Evolutionary conservation across 306 rosid genomes (phyloP), one percentile per base, ranked within the genome.

Genomic region (Carpinus viminea): DNA sequence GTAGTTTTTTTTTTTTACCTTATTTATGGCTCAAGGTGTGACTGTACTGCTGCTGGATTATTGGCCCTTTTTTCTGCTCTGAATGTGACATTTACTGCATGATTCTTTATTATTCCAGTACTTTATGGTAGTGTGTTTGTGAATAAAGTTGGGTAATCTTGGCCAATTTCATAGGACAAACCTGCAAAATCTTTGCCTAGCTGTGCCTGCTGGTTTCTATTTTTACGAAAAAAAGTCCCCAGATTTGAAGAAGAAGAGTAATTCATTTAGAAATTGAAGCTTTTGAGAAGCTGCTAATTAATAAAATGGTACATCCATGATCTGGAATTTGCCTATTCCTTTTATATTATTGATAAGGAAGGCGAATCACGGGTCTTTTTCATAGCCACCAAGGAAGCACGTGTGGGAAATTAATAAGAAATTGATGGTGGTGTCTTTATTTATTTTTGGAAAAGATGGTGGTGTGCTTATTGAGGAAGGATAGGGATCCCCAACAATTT

Each of bases 351-450:
- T 24, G 26, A 24, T 24, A 24, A 24, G 26, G 34, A 31, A 31
- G 3, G 34, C 34, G 34, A 31, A 31, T 31, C 34, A 31, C 3
- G 34, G 34, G 34, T 31, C 34, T 31, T 31, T 31, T 31, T 31
- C 34, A 45, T 7, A 45, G 48, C 48, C 48, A 45, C 48, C 48
- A 45, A 8, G 48, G 48, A 45, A 45, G 10, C 48, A 45, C 48
- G 48, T 45, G 10, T 45, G 48, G 48, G 75, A 70, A 73, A 74
- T 31, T 48, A 48, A 38, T 26, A 71, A 65, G 31, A 21, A 43
- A 8, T 60, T 53, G 65, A 34, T 69, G 70, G 48, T 75, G 24
- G 50, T 4, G 80, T 78, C 69, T 47, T 24, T 24, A 24, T 24
- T 24, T 24, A 24, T 24, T 24, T 24, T n/a, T n/a, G n/a, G n/a